Evolutionary conservation across 495 filamentous ascomycete species (phyloP).

Genomic region (Polyplosphaeria fusca): DNA sequence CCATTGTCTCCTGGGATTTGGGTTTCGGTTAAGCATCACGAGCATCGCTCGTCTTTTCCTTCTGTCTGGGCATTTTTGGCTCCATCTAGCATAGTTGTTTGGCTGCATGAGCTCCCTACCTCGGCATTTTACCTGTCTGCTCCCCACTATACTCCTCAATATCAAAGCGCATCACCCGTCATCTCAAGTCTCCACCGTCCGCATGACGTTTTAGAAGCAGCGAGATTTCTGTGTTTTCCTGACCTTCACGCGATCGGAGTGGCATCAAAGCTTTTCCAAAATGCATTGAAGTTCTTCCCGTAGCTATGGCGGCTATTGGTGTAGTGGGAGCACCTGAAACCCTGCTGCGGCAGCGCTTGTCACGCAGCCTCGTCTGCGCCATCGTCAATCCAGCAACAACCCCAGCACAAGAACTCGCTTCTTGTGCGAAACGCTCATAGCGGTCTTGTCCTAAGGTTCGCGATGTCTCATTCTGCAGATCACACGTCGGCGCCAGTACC

Average conservation of each 20-base stretch:
- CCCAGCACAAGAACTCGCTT: slow-evolving; percentile 8
- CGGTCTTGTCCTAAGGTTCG: slow-evolving; percentile 11
- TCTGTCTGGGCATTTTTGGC: slow-evolving; percentile 1
- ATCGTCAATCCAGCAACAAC: not conserved
- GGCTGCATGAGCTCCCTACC: slow-evolving; percentile 29
- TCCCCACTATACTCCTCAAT: slow-evolving; percentile 7
- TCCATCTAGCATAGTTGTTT: slow-evolving; percentile 24
- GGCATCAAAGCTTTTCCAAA: slow-evolving; percentile 10
- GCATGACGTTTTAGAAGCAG: slow-evolving; percentile 22
- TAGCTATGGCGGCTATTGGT: slow-evolving; percentile 25
- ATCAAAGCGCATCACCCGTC: slow-evolving; percentile 7
- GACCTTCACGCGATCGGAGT: not conserved
- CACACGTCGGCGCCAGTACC: slow-evolving; percentile 23
- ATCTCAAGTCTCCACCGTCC: not conserved
- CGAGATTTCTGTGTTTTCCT: slow-evolving; percentile 19
- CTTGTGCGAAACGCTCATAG: slow-evolving; percentile 7
- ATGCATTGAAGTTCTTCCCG: slow-evolving; percentile 24
- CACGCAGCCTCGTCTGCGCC: slow-evolving; percentile 9
- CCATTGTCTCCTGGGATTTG: slow-evolving; percentile 1
- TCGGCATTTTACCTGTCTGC: not conserved
- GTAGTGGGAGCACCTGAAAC: slow-evolving; percentile 28
- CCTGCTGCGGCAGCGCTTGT: slow-evolving; percentile 10
- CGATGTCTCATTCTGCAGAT: slow-evolving; percentile 30
- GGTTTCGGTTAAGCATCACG: slow-evolving; percentile 16
- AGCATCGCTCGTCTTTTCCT: slow-evolving; percentile 10